phyloP scores from a whole-genome alignment of 2,329 filamentous ascomycete genomes.

The Alternaria gansuensis region DNA sequence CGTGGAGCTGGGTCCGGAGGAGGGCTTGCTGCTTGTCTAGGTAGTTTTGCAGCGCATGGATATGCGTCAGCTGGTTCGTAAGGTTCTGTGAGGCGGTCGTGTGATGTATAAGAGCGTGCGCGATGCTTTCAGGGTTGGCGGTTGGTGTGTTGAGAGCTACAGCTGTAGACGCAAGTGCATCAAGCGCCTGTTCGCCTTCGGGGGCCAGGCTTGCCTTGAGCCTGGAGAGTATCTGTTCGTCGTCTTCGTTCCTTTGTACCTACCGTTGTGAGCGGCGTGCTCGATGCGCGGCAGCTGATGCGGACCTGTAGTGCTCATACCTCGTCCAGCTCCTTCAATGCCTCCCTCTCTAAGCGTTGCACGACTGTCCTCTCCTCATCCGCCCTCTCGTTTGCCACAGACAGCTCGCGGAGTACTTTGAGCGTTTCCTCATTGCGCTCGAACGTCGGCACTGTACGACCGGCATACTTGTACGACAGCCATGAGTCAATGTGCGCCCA shows the following conservation, averaged over 20 bases:
- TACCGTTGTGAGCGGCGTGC: constrained; percentile 29
- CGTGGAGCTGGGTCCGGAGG: constrained; percentile 43
- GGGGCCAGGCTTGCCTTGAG: constrained; percentile 40
- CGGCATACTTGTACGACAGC: constrained; percentile 74
- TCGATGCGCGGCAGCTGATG: constrained; percentile 15
- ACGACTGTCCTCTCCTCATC: constrained; percentile 73
- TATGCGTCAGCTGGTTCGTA: constrained; percentile 43
- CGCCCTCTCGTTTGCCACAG: constrained; percentile 77
- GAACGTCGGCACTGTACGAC: constrained; percentile 73
- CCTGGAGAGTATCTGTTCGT: constrained; percentile 37
- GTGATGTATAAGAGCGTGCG: constrained; percentile 48
- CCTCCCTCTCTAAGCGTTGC: constrained; percentile 66
- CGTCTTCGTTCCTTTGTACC: constrained; percentile 31
- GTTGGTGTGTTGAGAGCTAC: constrained; percentile 49
- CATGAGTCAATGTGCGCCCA: constrained; percentile 89
- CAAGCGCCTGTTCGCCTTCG: constrained; percentile 44
- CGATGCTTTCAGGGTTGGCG: constrained; percentile 41
- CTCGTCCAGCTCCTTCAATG: constrained; percentile 63
- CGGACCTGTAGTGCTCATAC: constrained; percentile 37
- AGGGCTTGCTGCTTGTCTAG: constrained; percentile 45
- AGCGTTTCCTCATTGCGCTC: constrained; percentile 89
- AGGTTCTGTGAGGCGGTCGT: constrained; percentile 45
- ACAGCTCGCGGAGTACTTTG: constrained; percentile 75
- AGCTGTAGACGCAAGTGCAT: constrained; percentile 50
- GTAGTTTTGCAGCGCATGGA: constrained; percentile 47